Evolutionary conservation across 768 basidiomycete species (phyloP), one percentile per base, ranked within the genome.

Genomic region (Auriculariales sp.): DNA sequence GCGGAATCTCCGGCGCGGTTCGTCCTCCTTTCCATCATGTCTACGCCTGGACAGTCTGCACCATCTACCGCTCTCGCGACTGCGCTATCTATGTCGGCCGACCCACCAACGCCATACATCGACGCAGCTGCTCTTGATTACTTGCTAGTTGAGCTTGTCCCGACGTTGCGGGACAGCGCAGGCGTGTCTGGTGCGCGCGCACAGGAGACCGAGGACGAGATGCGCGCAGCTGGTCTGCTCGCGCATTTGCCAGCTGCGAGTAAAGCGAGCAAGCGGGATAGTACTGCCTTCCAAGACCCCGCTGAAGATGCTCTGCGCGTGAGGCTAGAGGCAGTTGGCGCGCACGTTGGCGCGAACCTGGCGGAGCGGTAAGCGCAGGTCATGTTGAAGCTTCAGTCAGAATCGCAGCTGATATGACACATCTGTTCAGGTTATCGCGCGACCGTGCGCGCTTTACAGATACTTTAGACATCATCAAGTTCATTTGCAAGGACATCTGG

Each of bases 401-500:
- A 7, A 11, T 12, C 39, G 17, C 39, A n/a, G 17, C 12, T 12
- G 17, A 10, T 10, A 5, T 24, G 29, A 15, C 44, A 27, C 27
- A 19, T 22, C 32, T n/a, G n/a, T 28, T 14, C 57, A 94, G 92
- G 54, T 62, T 94, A 51, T 83, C 83, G 60, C 74, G 82, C 30
- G 81, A 88, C 53, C 71, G 81, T 56, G 69, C 78, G 28, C 71
- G 86, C 48, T 87, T 94, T 51, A 64, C 77, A 0, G 85, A 93
- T 60, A 84, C 89, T 0, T 71, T 97, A 5, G 93, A 97, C 53
- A 81, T 77, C 9, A 81, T 97, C 67, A 95, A 97, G 63, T 95
- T 95, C 59, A 74, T 97, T 51, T 97, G 92, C 68, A 97, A 97
- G 60, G 92, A 97, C 50, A 67, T 97, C n/a, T 97, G 92, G 88